Percentiles rank a stretch among this genome's conserved stretches.
phyloP scores from a whole-genome alignment of 2,329 filamentous ascomycete genomes.

The Nothophaeocryptopus gaeumannii region DNA sequence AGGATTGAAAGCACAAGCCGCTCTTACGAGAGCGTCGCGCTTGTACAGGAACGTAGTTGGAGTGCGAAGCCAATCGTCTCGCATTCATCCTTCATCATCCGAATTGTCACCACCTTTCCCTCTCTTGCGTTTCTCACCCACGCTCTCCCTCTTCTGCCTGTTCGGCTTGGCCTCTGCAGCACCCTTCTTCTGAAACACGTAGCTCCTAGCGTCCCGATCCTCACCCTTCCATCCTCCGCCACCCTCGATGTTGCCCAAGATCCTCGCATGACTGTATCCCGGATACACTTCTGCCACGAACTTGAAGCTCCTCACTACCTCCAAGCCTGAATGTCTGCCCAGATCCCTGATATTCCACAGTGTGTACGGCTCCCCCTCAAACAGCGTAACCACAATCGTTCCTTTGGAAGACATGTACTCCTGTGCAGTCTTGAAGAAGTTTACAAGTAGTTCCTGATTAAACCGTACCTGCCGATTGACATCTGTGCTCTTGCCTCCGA shows the following conservation, averaged over 20 bases:
- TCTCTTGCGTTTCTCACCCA: conserved; percentile 7
- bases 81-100: conserved; percentile 2
- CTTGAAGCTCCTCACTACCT: conserved; percentile 66
- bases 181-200: conserved; percentile 44
- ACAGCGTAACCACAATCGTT: conserved; percentile 75
- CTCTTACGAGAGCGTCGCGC: too few relatives aligned
- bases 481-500: conserved; percentile 86
- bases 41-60: too few relatives aligned
- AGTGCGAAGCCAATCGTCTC: too few relatives aligned
- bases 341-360: conserved; percentile 93
- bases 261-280: conserved; percentile 71
- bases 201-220: conserved; percentile 46
- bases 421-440: conserved; percentile 61
- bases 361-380: conserved; percentile 91
- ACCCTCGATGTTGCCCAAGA: conserved; percentile 57
- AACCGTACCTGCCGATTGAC: conserved; percentile 90
- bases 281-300: conserved; percentile 68
- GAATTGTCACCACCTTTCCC: background rate
- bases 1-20: too few relatives aligned
- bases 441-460: conserved; percentile 77
- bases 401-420: conserved; percentile 56
- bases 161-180: conserved; percentile 2
- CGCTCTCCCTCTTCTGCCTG: conserved; percentile 7
- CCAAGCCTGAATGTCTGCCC: conserved; percentile 70
- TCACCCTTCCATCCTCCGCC: conserved; percentile 51